phyloP scores from a whole-genome alignment of 1,284 basidiomycete genomes.

The Ganoderma meredithae region DNA sequence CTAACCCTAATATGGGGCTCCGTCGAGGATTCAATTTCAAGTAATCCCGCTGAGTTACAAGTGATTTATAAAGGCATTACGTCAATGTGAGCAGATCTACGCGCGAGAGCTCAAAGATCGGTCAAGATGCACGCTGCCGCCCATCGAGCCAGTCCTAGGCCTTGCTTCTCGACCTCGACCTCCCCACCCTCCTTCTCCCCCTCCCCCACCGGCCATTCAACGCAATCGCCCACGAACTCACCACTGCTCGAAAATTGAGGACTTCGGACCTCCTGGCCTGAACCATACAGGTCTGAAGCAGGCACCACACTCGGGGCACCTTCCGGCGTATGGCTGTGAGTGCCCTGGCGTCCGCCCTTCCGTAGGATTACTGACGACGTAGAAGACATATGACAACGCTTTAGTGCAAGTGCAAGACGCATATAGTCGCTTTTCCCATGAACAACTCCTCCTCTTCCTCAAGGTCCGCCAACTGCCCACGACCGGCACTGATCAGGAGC shows the following conservation, averaged over 20 bases:
- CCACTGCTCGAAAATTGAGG: neutral
- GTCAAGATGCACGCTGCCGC: neutral
- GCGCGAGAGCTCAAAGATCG: neutral
- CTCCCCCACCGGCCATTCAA: neutral
- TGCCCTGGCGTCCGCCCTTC: neutral
- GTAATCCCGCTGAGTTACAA: neutral
- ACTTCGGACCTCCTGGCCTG: neutral
- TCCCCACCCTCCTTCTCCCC: neutral
- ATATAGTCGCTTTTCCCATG: constrained; percentile 69
- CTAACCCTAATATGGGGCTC: constrained; percentile 17
- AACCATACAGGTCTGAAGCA: neutral
- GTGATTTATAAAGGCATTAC: neutral
- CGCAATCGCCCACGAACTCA: neutral
- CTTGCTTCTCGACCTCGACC: constrained; percentile 2
- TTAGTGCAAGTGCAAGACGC: constrained; percentile 63
- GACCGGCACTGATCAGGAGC: constrained; percentile 64
- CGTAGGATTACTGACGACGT: constrained; percentile 23
- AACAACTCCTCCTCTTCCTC: constrained; percentile 77
- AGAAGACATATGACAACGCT: constrained; percentile 38
- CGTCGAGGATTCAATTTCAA: neutral
- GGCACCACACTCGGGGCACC: neutral
- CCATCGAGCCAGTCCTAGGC: neutral
- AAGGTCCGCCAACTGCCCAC: constrained; percentile 71
- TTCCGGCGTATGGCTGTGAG: constrained; percentile 33
- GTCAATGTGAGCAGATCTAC: constrained; percentile 1